Percentiles rank a stretch among this genome's conserved stretches.
phyloP scores from a whole-genome alignment of 371 early-diverging fungal genomes.

The Syncephalastrum racemosum region DNA sequence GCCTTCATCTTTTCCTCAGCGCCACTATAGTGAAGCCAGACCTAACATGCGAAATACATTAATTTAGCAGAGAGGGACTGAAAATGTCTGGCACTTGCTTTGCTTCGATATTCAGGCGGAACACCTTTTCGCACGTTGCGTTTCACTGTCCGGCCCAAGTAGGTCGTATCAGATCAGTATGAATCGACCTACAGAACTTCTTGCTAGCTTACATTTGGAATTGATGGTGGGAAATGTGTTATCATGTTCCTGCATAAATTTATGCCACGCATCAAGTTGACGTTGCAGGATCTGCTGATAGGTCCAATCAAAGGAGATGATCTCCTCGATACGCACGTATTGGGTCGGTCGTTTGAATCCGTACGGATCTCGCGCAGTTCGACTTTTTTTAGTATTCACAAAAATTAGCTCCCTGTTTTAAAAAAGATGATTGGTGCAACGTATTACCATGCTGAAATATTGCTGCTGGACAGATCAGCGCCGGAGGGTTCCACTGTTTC shows the following conservation, averaged over 20 bases:
- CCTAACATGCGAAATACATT: slow-evolving; percentile 26
- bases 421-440: slow-evolving; percentile 5
- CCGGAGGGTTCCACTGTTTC: not conserved
- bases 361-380: slow-evolving; percentile 45
- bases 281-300: slow-evolving; percentile 48
- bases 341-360: slow-evolving; percentile 60
- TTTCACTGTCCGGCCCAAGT: slow-evolving; percentile 4
- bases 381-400: slow-evolving; percentile 8
- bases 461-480: not conserved
- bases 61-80: no score
- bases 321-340: slow-evolving; percentile 47
- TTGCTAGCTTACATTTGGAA: slow-evolving; percentile 43
- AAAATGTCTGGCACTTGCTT: not conserved
- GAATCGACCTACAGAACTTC: not conserved
- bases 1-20: slow-evolving; percentile 55
- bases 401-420: not conserved
- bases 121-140: slow-evolving; percentile 11
- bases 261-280: slow-evolving; percentile 53
- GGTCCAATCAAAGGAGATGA: slow-evolving; percentile 47
- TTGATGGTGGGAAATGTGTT: slow-evolving; percentile 48
- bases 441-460: not conserved
- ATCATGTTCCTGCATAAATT: slow-evolving; percentile 36
- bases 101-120: not conserved
- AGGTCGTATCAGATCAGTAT: not conserved
- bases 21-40: slow-evolving; percentile 81